Conservation (phyloP, 2,329 filamentous ascomycete species). For the Tolypocladium paradoxum region DNA sequence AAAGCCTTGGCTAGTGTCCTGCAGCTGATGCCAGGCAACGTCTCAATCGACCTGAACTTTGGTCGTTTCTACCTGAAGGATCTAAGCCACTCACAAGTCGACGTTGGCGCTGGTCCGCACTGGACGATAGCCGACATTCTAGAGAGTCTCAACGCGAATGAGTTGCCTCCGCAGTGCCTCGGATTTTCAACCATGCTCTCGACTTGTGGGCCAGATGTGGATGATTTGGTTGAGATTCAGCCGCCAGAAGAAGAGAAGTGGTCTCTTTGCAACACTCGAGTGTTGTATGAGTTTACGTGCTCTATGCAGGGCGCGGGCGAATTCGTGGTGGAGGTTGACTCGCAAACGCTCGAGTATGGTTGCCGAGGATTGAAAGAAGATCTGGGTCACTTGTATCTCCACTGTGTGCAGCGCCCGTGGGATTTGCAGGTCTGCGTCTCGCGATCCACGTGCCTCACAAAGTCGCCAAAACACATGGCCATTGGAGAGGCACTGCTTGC, state of each 20-base stretch:
- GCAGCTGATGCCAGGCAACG: conserved; percentile 12
- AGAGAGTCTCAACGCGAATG: conserved; percentile 2
- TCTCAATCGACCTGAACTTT: conserved; percentile 14
- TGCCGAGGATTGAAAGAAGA: conserved; percentile 11
- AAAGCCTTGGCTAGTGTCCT: conserved; percentile 9
- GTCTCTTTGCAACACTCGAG: conserved; percentile 7
- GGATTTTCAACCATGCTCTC: conserved; percentile 18
- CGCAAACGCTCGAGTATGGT: conserved; percentile 11
- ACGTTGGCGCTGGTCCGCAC: conserved; percentile 9
- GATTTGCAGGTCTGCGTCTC: conserved; percentile 17
- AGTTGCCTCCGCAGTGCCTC: conserved; percentile 3
- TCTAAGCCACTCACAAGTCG: conserved; percentile 7
- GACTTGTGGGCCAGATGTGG: conserved; percentile 14
- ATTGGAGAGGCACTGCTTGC: conserved; percentile 12
- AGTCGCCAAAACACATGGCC: conserved; percentile 6
- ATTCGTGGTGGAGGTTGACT: conserved; percentile 16
- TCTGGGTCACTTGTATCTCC: conserved; percentile 13
- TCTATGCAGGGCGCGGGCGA: not conserved
- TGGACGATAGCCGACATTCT: conserved; percentile 7
- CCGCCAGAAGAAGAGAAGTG: conserved; percentile 8
- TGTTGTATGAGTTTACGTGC: conserved; percentile 18
- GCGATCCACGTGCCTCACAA: conserved; percentile 4
- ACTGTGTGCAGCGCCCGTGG: conserved; percentile 20
- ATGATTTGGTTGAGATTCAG: conserved; percentile 7
- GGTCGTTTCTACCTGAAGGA: conserved; percentile 18